Evolutionary conservation across 345 rosid genomes (phyloP).

Genomic region (Moricandia arvensis): DNA sequence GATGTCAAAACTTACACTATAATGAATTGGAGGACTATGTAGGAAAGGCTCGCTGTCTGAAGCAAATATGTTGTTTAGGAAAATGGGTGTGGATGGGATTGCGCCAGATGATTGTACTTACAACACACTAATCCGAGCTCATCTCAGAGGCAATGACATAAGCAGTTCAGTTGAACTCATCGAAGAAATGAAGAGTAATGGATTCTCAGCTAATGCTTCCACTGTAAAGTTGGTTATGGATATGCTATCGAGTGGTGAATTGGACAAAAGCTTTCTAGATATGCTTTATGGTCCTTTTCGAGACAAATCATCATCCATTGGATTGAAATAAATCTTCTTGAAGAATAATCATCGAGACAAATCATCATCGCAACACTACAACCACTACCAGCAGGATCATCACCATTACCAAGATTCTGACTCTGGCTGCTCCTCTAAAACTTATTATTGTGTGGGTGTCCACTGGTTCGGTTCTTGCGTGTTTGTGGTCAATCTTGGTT

Average conservation of each 20-base stretch:
- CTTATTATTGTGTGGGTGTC: too few species aligned
- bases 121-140: neutral
- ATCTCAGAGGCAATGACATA: neutral
- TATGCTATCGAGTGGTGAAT: neutral
- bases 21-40: conserved; percentile 23
- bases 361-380: too few species aligned
- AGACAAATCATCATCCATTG: too few species aligned
- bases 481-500: neutral
- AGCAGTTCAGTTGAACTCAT: too few species aligned
- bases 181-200: neutral
- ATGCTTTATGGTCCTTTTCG: neutral
- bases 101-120: conserved; percentile 9
- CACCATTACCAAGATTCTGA: conserved; percentile 48
- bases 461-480: conserved; percentile 54
- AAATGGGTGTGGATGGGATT: conserved; percentile 16
- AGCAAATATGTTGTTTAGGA: neutral
- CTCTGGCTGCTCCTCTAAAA: conserved; percentile 56
- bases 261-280: neutral
- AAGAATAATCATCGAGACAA: too few species aligned
- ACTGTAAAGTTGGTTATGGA: neutral
- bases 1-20: neutral
- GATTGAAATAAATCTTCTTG: too few species aligned
- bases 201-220: neutral
- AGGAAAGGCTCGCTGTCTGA: neutral
- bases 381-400: too few species aligned